Base-by-base conservation (phyloP, 2,329 filamentous ascomycete species). In the Fusarium pseudocircinatum region DNA sequence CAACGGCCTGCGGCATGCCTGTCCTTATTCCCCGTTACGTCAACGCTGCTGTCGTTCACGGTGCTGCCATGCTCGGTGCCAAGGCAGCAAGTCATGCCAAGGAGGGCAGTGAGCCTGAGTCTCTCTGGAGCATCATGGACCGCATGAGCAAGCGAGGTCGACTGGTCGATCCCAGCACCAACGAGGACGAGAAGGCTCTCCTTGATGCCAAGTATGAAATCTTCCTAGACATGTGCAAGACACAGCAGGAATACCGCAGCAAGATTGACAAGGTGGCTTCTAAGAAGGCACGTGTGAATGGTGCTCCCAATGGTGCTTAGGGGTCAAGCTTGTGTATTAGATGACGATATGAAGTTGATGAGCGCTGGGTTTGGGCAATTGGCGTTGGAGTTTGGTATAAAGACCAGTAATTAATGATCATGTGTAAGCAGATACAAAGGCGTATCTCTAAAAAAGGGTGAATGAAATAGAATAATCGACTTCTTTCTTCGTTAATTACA, bases 31-130 rank as follows among this genome's bases (percentile, higher is more conserved):
- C 96, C 2, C 89, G 93, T 58, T 98, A 99, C 79, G 94, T 98
- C 67, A 94, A 97, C 80, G 96, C 96, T 3, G 96, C 96, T 11
- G 96, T 99, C 12, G 96, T 97, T 32, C 95, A 98, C 80, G 96
- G 96, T n/a, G 96, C 96, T 13, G 96, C 96, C 64, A 99, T 99
- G 96, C 88, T 99, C 30, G 96, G 96, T 43, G 96, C 95, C 66
- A 98, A 98, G 84, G 96, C 96, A n/a, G 96, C 96, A 12, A 96
- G 93, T 77, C 92, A 93, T 37, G 91, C 93, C 78, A 87, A 88
- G 43, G 88, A 93, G 15, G 80, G 80, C 15, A 81, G 94, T 49
- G 91, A 92, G 78, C 95, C 93, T 1, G 95, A 98, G 85, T 90
- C 93, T 44, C 85, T 99, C 70, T 99, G 96, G 96, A 90, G 91